Evolutionary conservation across 371 early-diverging fungal genomes (phyloP).

Genomic region (Scutellospora calospora): DNA sequence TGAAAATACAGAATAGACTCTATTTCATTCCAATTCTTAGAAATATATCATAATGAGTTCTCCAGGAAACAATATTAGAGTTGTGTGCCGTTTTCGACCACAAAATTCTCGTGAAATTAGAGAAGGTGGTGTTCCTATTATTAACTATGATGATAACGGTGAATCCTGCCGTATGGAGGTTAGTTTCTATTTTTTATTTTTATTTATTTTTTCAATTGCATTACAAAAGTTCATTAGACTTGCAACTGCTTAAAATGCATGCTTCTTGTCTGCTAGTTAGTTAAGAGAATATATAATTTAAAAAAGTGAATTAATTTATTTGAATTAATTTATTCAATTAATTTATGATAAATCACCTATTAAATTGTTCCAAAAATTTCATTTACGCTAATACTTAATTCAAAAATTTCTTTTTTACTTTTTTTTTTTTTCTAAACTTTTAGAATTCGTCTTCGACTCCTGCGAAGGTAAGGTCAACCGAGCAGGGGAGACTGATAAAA

Average conservation of each 20-base stretch:
- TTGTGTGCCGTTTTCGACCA: slow-evolving; percentile 97
- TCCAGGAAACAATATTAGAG: slow-evolving; percentile 92
- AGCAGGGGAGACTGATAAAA: slow-evolving; percentile 27
- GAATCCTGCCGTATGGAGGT: slow-evolving; percentile 79
- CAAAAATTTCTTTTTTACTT: background rate
- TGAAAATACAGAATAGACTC: background rate
- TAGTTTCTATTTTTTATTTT: slow-evolving; percentile 31
- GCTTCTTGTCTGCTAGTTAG: too few relatives aligned
- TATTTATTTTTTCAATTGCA: too few relatives aligned
- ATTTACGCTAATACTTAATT: background rate
- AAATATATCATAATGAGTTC: slow-evolving; percentile 6
- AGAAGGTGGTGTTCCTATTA: slow-evolving; percentile 88
- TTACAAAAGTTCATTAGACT: too few relatives aligned
- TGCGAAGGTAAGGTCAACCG: slow-evolving; percentile 15
- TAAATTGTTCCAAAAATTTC: too few relatives aligned
- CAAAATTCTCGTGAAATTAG: slow-evolving; percentile 91
- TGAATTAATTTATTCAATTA: too few relatives aligned
- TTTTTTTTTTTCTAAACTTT: slow-evolving; percentile 1
- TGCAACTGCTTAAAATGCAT: too few relatives aligned
- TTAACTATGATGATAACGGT: slow-evolving; percentile 81
- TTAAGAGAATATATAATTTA: too few relatives aligned
- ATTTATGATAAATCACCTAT: too few relatives aligned
- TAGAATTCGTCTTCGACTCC: slow-evolving; percentile 30
- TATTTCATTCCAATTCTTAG: background rate
- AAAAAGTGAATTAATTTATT: too few relatives aligned